Evolutionary conservation across 257 asterid species (phyloP), one percentile per base, ranked within the genome.

Genomic region (Fraxinus pennsylvanica): DNA sequence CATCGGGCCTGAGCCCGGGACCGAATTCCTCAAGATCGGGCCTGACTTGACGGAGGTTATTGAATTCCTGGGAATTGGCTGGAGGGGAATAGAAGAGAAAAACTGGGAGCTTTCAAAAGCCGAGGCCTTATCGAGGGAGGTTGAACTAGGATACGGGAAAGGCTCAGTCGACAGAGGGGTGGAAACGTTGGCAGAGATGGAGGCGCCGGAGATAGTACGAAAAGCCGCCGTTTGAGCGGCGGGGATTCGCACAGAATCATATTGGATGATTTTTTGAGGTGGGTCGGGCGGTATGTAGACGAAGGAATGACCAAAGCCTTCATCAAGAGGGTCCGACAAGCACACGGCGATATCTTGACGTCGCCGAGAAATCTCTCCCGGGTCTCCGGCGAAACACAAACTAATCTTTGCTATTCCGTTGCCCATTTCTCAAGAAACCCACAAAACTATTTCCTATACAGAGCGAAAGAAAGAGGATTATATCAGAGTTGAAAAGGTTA

Each of bases 281-380:
- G 89, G 83, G 85, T 92, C 97, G 8, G 97, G 98, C 3, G 89
- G 85, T 73, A 90, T 88, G 89, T 95, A 93, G 85, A 91, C 90
- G 85, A 90, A 95, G 32, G 99, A 91, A 87, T 95, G 98, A 38
- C 99, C 99, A 35, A 93, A 33, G 0, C 98, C 99, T 75, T 95
- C 99, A 74, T 93, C 97, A 9, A 87, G 87, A 1, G 96, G 90
- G 79, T 90, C 93, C 1, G 94, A 84, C 0, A 86, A 14, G 47
- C 74, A 81, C 10, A 83, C 76, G 0, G 86, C 89, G 76, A 82
- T 79, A 82, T 88, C 97, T 76, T 85, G 86, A 15, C 89, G 84
- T 12, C 97, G 69, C 74, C 52, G 90, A 59, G 99, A 95, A 32
- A 93, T 87, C 65, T 92, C 95, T 3, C 97, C 98, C 27, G 93